Base-by-base conservation (phyloP, 2,329 filamentous ascomycete genomes). In the Kalmusia sp. region DNA sequence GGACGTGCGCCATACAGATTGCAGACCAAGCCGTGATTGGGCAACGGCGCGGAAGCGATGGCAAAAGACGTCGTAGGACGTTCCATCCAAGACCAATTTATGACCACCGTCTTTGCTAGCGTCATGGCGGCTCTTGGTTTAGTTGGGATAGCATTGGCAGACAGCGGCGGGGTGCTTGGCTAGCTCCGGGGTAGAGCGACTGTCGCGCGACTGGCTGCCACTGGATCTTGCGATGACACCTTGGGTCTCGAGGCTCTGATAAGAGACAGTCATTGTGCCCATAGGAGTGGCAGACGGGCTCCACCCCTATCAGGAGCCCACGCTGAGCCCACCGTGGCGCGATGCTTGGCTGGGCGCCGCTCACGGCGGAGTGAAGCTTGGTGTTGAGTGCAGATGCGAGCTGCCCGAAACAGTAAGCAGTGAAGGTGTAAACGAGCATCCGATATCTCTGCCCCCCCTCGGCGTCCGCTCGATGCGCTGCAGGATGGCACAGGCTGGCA, bases 121-220 rank as follows among this genome's bases (percentile, higher is more conserved):
- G 54, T 25, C 57, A 49, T 40, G 55, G 54, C 57, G 49, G 47
- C 49, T 52, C 57, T 54, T 59, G 52, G 41, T 30, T 38, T 51
- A 27, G 48, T 51, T 35, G 46, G 48, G 30, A 27, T 46, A 19
- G 50, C 37, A 27, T 51, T 51, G 52, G 49, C 44, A 49, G 31
- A 25, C 19, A 30, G 28, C 51, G 52, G 56, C 56, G 52, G 51
- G 52, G 43, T 37, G 8, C 55, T 58, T 58, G 54, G 57, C 54
- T 30, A 21, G 22, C 28, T 30, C 30, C 22, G n/a, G 21, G 17
- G 53, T 27, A 38, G 33, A n/a, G 33, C 21, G 31, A 37, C 44
- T 38, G 34, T 47, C n/a, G 33, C 24, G 33, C 43, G 43, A 37
- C 43, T 17, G 21, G 21, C 31, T 37, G 19, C 14, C 19, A 14